Base-by-base conservation (phyloP, 805 yeast genomes). In the Diddensiella santjacobensis region DNA sequence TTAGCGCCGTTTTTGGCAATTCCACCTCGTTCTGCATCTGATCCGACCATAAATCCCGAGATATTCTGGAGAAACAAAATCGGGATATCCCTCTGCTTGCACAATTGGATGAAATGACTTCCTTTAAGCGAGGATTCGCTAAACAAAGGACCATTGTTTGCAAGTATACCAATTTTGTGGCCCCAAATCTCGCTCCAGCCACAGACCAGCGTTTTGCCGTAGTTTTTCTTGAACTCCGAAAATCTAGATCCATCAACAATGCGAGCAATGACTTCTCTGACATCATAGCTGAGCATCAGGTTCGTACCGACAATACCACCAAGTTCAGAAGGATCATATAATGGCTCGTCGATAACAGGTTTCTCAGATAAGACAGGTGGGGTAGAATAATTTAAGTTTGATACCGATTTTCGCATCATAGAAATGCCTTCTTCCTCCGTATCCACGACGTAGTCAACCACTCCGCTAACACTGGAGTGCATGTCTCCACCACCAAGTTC, bases 1-100 rank as follows among this genome's bases (percentile, higher is more conserved):
- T 62, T 62, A 24, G 66, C 66, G 2, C 66, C 66, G 43, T 62
- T 62, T 52, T 62, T 62, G 22, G 66, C 66, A 23, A 62, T 62
- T 13, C 66, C 66, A 6, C 65, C 65, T 33, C 60, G 55, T 48
- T 62, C 66, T 13, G 66, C 64, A 17, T 60, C 65, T 5, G 64
- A 58, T 2, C 66, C 66, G 10, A 62, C 66, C 66, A 62, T 62
- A 57, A 62, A 62, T 0, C 66, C 66, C 6, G 65, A 55, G 29
- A 62, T 62, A 45, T 62, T 62, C 48, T 62, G 66, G 42, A 62
- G 42, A 48, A 62, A 62, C 19, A 62, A 58, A 38, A 62, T 54
- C 8, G 66, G 66, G 37, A 60, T 59, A 42, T 58, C 62, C 11
- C 66, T 54, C 53, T 61, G 58, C 48, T 62, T 62, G 52, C 66